Conservation (phyloP, 2,329 filamentous ascomycete species). For the Aspergillus eucalypticola region DNA sequence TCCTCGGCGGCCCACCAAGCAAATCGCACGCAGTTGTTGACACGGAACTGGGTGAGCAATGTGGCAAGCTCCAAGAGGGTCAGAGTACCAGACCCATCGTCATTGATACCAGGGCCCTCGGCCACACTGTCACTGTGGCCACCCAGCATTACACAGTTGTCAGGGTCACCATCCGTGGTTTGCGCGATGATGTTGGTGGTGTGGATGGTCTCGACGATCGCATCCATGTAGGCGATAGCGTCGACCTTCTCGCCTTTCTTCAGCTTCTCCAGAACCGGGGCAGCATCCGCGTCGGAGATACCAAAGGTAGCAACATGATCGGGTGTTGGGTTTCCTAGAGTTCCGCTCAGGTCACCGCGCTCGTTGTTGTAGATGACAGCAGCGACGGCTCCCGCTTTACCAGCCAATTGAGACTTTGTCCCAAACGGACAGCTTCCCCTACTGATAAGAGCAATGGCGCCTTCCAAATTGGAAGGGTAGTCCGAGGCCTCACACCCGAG, state of each 20-base stretch:
- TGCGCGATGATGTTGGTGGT: constrained; percentile 62
- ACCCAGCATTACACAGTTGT: constrained; percentile 60
- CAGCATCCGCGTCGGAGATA: constrained; percentile 62
- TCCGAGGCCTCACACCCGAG: constrained; percentile 65
- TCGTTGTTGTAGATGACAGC: constrained; percentile 75
- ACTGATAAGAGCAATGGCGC: constrained; percentile 68
- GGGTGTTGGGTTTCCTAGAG: constrained; percentile 61
- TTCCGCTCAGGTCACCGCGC: constrained; percentile 63
- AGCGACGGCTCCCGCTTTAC: constrained; percentile 69
- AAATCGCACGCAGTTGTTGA: constrained; percentile 69
- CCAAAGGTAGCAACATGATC: constrained; percentile 65
- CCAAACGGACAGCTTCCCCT: constrained; percentile 72
- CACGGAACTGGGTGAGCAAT: constrained; percentile 68
- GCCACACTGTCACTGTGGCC: constrained; percentile 63
- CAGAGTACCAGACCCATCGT: constrained; percentile 69
- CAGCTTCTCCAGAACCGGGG: constrained; percentile 58
- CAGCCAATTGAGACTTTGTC: constrained; percentile 67
- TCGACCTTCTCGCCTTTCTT: constrained; percentile 45
- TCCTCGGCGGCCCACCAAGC: constrained; percentile 65
- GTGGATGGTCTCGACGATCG: constrained; percentile 48
- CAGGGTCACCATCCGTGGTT: constrained; percentile 57
- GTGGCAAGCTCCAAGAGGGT: constrained; percentile 60
- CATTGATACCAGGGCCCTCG: constrained; percentile 70
- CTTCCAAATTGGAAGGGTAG: constrained; percentile 59
- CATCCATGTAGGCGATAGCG: constrained; percentile 46